These are phyloP conservation scores for Aspergillus tanneri DNA, from an alignment of 2,329 filamentous ascomycete species.

Conservation along the genomic window DNA sequence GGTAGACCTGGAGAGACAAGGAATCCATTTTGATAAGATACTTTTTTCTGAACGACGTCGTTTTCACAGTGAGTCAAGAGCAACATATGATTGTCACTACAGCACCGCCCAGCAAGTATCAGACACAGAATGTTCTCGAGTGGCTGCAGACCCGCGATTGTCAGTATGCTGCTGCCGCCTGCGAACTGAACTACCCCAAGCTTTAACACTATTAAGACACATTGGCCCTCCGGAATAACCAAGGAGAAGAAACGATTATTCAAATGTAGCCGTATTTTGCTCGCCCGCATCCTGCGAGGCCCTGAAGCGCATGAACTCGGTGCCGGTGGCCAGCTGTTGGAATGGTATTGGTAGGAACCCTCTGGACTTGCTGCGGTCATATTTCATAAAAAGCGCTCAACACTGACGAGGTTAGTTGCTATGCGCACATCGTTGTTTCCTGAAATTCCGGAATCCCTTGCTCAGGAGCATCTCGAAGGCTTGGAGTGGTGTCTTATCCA, in stretches of 20 bases:
- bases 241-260: background rate
- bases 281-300: conserved; percentile 50
- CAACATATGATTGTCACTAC: too few species aligned
- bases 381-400: background rate
- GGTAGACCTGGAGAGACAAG: background rate
- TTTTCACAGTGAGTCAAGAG: conserved; percentile 1
- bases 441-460: conserved; percentile 53
- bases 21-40: conserved; percentile 1
- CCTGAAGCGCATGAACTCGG: conserved; percentile 52
- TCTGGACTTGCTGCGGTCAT: conserved; percentile 13
- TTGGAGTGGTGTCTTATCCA: conserved; percentile 65
- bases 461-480: conserved; percentile 56
- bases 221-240: background rate
- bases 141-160: background rate
- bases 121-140: background rate
- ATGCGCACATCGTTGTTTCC: conserved; percentile 33
- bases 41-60: conserved; percentile 1
- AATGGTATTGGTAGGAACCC: conserved; percentile 56
- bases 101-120: background rate
- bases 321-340: conserved; percentile 65
- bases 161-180: background rate
- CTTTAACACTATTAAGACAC: background rate
- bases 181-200: background rate
- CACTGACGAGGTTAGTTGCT: background rate
- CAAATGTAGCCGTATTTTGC: conserved; percentile 34